phyloP scores from a whole-genome alignment of 176 grass and related monocot genomes.

The Zoysia japonica region DNA sequence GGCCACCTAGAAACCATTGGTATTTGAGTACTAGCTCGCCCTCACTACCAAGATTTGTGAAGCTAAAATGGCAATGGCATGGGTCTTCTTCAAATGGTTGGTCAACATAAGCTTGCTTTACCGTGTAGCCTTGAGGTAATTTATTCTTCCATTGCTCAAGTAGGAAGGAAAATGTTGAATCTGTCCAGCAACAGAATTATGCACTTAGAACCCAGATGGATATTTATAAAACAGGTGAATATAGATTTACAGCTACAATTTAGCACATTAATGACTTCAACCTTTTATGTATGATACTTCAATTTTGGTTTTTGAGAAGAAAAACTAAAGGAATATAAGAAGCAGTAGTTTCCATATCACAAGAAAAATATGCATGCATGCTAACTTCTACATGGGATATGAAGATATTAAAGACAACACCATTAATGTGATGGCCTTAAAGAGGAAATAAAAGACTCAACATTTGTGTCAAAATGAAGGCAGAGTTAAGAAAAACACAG shows the following conservation, averaged over 20 bases:
- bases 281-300: background rate
- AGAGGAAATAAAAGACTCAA: conserved; percentile 21
- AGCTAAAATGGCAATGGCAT: conserved; percentile 79
- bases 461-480: conserved; percentile 24
- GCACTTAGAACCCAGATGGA: conserved; percentile 25
- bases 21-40: conserved; percentile 61
- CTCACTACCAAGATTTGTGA: conserved; percentile 53
- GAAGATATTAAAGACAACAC: background rate
- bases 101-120: conserved; percentile 81
- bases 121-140: conserved; percentile 58
- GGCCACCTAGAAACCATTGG: conserved; percentile 84
- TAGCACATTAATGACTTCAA: conserved; percentile 25
- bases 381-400: background rate
- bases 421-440: background rate
- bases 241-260: conserved; percentile 31
- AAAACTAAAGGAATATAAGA: conserved; percentile 17
- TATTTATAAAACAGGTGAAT: conserved; percentile 25
- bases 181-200: conserved; percentile 44
- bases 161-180: conserved; percentile 94
- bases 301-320: conserved; percentile 17
- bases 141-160: conserved; percentile 83
- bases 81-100: conserved; percentile 94
- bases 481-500: conserved; percentile 8
- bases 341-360: background rate
- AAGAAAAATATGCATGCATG: background rate